Percentiles rank a stretch among this genome's conserved stretches.
These are phyloP conservation scores for Aureobasidium sp. DNA, from an alignment of 2,329 filamentous ascomycete genomes.

Conservation along the genomic window DNA sequence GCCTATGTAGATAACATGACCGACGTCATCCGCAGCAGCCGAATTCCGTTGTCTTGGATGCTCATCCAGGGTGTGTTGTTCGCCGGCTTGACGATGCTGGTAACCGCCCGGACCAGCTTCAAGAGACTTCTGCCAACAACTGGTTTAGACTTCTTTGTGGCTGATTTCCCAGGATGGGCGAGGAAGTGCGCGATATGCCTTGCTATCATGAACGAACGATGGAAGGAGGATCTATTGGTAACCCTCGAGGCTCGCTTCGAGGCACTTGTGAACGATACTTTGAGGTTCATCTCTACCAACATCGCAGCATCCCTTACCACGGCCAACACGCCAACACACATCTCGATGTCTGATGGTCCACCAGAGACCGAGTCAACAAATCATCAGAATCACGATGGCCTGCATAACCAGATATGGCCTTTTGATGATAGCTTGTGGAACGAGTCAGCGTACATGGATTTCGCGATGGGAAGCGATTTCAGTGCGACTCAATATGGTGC, in stretches of 20 bases:
- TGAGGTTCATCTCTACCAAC: background rate
- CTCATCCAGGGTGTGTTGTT: background rate
- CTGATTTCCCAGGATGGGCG: background rate
- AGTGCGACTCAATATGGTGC: background rate
- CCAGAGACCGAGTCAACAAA: too few species aligned
- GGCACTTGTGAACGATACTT: background rate
- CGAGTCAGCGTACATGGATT: background rate
- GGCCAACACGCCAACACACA: too few species aligned
- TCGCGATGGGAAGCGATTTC: background rate
- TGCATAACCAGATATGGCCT: background rate
- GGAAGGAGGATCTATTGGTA: background rate
- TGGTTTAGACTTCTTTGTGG: background rate
- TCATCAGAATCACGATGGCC: too few species aligned
- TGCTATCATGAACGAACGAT: background rate
- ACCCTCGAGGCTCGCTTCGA: background rate
- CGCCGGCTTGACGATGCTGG: background rate
- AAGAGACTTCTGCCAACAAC: background rate
- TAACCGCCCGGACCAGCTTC: background rate
- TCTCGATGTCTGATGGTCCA: too few species aligned
- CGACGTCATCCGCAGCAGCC: background rate
- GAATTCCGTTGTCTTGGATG: background rate
- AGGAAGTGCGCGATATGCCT: background rate
- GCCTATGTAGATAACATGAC: background rate
- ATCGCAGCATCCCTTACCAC: background rate
- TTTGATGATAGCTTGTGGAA: background rate